phyloP scores from a whole-genome alignment of 257 asterid species.

The Ocimum tenuiflorum region DNA sequence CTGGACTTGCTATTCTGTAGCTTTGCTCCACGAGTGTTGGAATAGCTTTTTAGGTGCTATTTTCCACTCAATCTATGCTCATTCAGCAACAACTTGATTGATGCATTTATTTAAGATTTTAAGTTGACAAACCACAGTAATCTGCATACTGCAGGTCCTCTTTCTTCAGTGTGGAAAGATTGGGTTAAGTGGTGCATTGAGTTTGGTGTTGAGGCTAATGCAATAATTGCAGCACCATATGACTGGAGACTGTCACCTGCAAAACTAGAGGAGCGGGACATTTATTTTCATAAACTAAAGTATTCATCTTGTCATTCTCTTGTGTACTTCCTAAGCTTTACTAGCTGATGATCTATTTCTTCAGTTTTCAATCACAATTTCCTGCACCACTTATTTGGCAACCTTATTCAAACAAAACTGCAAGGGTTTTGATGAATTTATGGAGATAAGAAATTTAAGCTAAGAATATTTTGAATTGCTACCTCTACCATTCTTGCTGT shows the following conservation, averaged over 20 bases:
- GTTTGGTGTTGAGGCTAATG: conserved; percentile 96
- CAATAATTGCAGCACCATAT: conserved; percentile 88
- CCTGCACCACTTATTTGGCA: conserved; percentile 4
- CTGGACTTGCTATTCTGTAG: background rate
- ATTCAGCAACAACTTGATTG: conserved; percentile 10
- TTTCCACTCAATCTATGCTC: conserved; percentile 9
- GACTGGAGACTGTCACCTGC: conserved; percentile 98
- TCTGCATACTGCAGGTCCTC: conserved; percentile 67
- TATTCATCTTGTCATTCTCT: conserved; percentile 27
- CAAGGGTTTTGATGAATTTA: conserved; percentile 1
- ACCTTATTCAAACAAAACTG: background rate
- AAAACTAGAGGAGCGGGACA: conserved; percentile 97
- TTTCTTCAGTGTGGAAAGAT: conserved; percentile 98
- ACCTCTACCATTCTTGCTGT: background rate
- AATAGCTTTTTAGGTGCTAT: background rate
- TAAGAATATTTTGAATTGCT: conserved; percentile 1
- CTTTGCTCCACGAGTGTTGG: background rate
- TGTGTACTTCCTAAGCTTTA: background rate
- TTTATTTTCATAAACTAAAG: conserved; percentile 95
- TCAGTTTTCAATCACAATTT: background rate
- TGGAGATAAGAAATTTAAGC: background rate
- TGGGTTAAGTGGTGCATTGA: conserved; percentile 99
- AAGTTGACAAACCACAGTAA: conserved; percentile 18
- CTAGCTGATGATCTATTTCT: background rate
- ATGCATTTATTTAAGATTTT: conserved; percentile 15